Conservation (phyloP, 2,329 filamentous ascomycete genomes). For the Pestalotiopsis sp. region DNA sequence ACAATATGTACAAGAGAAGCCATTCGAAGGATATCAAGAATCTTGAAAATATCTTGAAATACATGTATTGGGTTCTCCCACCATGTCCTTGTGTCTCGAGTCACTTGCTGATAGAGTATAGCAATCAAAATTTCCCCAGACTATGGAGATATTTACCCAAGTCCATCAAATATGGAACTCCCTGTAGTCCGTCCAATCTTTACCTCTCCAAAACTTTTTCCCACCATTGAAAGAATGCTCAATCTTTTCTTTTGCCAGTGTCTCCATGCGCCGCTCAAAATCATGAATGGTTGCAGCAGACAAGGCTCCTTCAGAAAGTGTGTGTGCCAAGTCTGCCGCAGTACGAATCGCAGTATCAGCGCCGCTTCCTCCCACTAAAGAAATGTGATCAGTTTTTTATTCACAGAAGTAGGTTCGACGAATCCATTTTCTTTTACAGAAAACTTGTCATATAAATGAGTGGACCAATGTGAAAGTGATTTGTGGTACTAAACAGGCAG, state of each 20-base stretch:
- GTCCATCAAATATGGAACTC: neutral
- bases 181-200: slow-evolving; percentile 25
- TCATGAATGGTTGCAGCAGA: slow-evolving; percentile 15
- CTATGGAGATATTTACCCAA: neutral
- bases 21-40: too few relatives aligned
- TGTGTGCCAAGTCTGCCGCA: slow-evolving; percentile 26
- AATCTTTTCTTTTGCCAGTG: slow-evolving; percentile 26
- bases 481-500: too few relatives aligned
- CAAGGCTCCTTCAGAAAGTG: slow-evolving; percentile 23
- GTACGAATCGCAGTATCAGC: slow-evolving; percentile 29
- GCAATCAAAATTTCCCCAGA: too few relatives aligned
- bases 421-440: too few relatives aligned
- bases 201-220: slow-evolving; percentile 28
- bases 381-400: neutral
- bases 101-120: too few relatives aligned
- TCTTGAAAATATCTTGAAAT: too few relatives aligned
- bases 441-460: too few relatives aligned
- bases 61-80: too few relatives aligned
- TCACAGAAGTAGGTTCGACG: neutral
- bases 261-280: slow-evolving; percentile 28
- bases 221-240: slow-evolving; percentile 31
- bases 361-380: slow-evolving; percentile 27
- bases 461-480: too few relatives aligned
- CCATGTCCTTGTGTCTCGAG: too few relatives aligned
- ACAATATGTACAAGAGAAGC: too few relatives aligned